Base-by-base conservation (phyloP, 495 filamentous ascomycete species). In the Lepraria neglecta region DNA sequence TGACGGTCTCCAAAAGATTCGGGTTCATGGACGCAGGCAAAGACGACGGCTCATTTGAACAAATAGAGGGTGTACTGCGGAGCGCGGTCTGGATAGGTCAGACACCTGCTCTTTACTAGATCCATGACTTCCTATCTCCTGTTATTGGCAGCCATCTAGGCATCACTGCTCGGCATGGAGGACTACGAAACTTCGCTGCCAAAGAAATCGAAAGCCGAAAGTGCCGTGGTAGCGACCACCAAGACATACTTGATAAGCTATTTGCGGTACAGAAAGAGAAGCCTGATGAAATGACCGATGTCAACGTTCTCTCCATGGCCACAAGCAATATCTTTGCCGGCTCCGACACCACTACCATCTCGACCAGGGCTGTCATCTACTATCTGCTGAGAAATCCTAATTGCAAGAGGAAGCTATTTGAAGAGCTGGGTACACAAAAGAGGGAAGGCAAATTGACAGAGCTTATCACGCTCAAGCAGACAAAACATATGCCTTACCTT, bases 251-350 rank as follows among this genome's bases (percentile, higher is more conserved):
- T 3, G 71, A 73, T 28, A 77, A 75, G 59, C 80, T 80, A 65
- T 60, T 74, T 2, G 71, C 75, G 65, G 76, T 79, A 3, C 68
- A 71, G 21, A 73, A 82, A 66, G 68, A 75, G 64, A 70, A 78
- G 72, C 75, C 82, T 0, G 74, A 83, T 4, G 86, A 88, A 71
- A 88, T 89, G 83, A 81, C 74, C 54, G 80, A 87, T 64, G 77
- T 70, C 4, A 75, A 82, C 6, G 80, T 90, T 15, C 83, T 86
- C 56, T 83, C 84, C 31, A 85, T 86, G 77, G 82, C 82, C 52
- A 77, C 81, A 6, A 80, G 74, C 58, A 89, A 87, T 81, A 81
- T 84, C 10, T 84, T 86, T 54, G 81, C 81, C 24, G 80, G 83
- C 9, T 80, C 77, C 54, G 82, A 86, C 66, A 50, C 31, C 10